phyloP scores from a whole-genome alignment of 2,329 filamentous ascomycete genomes.

The Teratosphaeria epicoccoides region DNA sequence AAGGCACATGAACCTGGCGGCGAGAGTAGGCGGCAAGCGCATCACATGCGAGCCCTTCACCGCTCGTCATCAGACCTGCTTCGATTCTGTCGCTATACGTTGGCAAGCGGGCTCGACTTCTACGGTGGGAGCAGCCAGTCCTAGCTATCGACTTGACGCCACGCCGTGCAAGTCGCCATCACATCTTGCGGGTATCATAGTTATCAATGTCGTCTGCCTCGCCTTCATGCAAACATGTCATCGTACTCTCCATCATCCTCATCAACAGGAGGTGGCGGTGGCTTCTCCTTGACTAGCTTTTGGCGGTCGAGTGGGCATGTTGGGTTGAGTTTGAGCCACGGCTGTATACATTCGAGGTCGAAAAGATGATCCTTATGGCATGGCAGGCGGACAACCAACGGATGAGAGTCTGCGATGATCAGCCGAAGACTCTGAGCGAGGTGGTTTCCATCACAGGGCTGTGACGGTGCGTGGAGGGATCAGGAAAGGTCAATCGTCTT shows the following conservation, averaged over 20 bases:
- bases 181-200: neutral
- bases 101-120: neutral
- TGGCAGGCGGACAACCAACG: slow-evolving; percentile 52
- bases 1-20: neutral
- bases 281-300: slow-evolving; percentile 44
- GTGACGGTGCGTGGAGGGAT: neutral
- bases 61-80: too few relatives aligned
- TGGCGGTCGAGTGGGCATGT: slow-evolving; percentile 54
- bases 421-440: neutral
- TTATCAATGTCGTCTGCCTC: neutral
- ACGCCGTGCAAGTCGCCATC: neutral
- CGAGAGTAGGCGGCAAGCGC: neutral
- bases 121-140: neutral
- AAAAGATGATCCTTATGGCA: slow-evolving; percentile 53
- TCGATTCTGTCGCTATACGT: neutral
- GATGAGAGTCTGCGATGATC: slow-evolving; percentile 41
- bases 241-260: slow-evolving; percentile 43
- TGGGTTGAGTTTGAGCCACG: slow-evolving; percentile 53
- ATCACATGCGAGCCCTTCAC: neutral
- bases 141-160: neutral
- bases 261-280: slow-evolving; percentile 28
- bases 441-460: neutral
- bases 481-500: neutral
- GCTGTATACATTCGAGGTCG: slow-evolving; percentile 54
- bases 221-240: slow-evolving; percentile 37